Evolutionary conservation across 2,329 filamentous ascomycete species (phyloP).

Genomic region (Cercospora berteroae): DNA sequence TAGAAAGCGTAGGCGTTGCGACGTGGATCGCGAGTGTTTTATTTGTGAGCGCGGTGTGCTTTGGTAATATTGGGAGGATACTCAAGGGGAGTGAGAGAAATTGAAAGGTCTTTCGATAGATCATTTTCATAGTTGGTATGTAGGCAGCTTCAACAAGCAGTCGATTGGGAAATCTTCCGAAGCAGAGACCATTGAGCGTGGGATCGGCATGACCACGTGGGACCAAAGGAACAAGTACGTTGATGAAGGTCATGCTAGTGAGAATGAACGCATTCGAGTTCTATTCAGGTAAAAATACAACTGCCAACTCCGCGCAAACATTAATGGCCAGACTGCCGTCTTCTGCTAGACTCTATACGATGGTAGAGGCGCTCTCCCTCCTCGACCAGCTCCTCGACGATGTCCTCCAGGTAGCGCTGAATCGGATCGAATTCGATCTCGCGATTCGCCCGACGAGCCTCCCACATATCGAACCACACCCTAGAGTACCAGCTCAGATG

Average conservation of each 20-base stretch:
- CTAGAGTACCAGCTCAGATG: not conserved
- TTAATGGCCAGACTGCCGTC: too few relatives aligned
- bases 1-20: constrained; percentile 66
- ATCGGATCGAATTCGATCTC: not conserved
- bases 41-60: constrained; percentile 92
- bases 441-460: not conserved
- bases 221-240: not conserved
- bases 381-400: not conserved
- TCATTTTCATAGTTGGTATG: not conserved
- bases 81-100: constrained; percentile 42
- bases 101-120: not conserved
- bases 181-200: not conserved
- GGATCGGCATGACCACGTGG: not conserved
- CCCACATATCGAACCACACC: not conserved
- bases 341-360: too few relatives aligned
- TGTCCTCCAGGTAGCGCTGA: not conserved
- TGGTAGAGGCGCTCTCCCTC: not conserved
- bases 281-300: not conserved
- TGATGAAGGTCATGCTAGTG: not conserved
- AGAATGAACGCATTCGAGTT: not conserved
- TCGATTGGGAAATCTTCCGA: not conserved
- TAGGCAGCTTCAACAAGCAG: constrained; percentile 9
- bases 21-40: constrained; percentile 92
- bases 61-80: constrained; percentile 88
- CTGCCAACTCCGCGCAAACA: not conserved